Evolutionary conservation across 2,329 filamentous ascomycete species (phyloP).

Genomic region (Colletotrichum scovillei): DNA sequence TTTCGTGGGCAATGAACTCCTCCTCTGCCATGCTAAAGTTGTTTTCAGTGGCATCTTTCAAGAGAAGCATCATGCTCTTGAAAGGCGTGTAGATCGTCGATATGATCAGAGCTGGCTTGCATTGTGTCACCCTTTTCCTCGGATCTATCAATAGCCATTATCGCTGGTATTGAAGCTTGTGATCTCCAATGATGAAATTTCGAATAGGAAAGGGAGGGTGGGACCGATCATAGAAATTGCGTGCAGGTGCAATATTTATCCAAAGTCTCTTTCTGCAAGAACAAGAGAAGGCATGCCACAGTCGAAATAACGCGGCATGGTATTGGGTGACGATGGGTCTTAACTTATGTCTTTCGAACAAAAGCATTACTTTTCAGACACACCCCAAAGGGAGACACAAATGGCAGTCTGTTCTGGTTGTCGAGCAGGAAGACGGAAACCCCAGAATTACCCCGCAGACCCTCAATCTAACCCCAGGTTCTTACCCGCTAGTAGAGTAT

Average conservation of each 20-base stretch:
- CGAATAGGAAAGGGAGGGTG: too few relatives aligned
- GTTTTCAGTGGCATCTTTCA: neutral
- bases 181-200: too few relatives aligned
- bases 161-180: neutral
- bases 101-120: slow-evolving; percentile 13
- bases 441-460: slow-evolving; percentile 3
- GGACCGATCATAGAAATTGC: too few relatives aligned
- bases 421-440: neutral
- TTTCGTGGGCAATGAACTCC: neutral
- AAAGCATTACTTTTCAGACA: too few relatives aligned
- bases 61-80: neutral
- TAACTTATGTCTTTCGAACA: too few relatives aligned
- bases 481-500: neutral
- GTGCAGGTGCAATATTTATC: too few relatives aligned
- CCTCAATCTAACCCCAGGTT: slow-evolving; percentile 9
- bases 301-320: too few relatives aligned
- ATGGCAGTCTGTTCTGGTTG: neutral
- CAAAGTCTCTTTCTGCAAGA: too few relatives aligned
- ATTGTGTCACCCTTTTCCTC: neutral
- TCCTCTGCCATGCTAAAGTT: neutral
- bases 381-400: too few relatives aligned
- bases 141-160: neutral
- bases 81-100: neutral
- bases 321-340: too few relatives aligned
- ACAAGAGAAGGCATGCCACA: too few relatives aligned